Evolutionary conservation across 1,284 basidiomycete genomes (phyloP).

Genomic region (Paramarasmius palmivorus): DNA sequence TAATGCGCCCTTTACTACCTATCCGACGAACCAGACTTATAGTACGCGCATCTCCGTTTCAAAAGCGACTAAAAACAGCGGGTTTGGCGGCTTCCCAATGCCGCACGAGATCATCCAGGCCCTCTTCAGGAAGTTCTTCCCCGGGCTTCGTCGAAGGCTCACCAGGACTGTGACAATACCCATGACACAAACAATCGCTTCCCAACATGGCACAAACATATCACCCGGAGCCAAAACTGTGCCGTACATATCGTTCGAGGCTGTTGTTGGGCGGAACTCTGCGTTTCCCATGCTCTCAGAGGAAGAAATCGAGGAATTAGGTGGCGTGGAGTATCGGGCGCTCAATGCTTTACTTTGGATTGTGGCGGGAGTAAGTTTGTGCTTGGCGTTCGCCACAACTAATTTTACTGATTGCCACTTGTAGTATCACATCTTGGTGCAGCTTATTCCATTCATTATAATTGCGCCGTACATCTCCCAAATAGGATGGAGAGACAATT

Average conservation of each 20-base stretch:
- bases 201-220: conserved; percentile 29
- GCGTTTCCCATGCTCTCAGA: conserved; percentile 79
- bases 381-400: conserved; percentile 20
- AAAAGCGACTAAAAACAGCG: conserved; percentile 39
- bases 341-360: conserved; percentile 81
- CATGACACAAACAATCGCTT: conserved; percentile 63
- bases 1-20: conserved; percentile 18
- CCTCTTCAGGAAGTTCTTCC: conserved; percentile 56
- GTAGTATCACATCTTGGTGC: conserved; percentile 75
- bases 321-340: conserved; percentile 94
- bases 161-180: conserved; percentile 74
- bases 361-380: conserved; percentile 53
- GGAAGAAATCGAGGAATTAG: conserved; percentile 89
- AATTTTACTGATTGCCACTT: conserved; percentile 22
- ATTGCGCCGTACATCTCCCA: conserved; percentile 78
- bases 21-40: conserved; percentile 21
- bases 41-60: conserved; percentile 19
- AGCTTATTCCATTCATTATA: conserved; percentile 68
- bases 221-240: conserved; percentile 54
- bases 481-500: conserved; percentile 51
- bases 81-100: conserved; percentile 90
- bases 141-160: conserved; percentile 51
- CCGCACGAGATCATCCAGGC: conserved; percentile 60
- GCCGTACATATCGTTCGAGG: conserved; percentile 86
- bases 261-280: conserved; percentile 85